Evolutionary conservation across 108 stramenopile genomes (phyloP).

Genomic region (Cyclotella choctawhatcheeana): DNA sequence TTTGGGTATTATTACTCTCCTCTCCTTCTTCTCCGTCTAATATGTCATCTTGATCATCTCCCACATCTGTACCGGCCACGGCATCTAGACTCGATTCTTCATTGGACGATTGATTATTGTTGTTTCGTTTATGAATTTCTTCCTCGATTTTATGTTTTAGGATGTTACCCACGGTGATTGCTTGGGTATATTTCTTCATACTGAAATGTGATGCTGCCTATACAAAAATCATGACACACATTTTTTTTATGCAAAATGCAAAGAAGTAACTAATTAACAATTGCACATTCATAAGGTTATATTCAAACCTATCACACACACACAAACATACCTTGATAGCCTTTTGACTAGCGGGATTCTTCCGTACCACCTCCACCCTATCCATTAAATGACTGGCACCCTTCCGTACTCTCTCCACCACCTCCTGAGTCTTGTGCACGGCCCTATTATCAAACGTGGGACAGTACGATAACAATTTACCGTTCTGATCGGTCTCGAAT

Average conservation of each 20-base stretch:
- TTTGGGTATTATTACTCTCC: not conserved
- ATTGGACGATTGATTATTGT: not conserved
- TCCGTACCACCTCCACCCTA: slow-evolving; percentile 59
- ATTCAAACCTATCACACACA: not conserved
- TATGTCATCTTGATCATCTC: slow-evolving; percentile 3
- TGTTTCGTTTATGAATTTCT: slow-evolving; percentile 37
- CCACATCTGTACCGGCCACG: slow-evolving; percentile 6
- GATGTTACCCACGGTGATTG: slow-evolving; percentile 31
- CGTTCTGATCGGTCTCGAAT: slow-evolving; percentile 87
- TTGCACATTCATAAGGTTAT: no score
- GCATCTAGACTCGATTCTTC: slow-evolving; percentile 7
- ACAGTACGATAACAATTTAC: slow-evolving; percentile 82
- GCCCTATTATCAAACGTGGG: slow-evolving; percentile 90
- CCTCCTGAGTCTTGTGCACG: slow-evolving; percentile 74
- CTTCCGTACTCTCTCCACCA: slow-evolving; percentile 71
- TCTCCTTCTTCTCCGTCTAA: not conserved
- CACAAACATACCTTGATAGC: slow-evolving; percentile 42
- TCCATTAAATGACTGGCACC: slow-evolving; percentile 59
- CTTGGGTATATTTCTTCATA: slow-evolving; percentile 5
- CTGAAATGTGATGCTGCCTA: slow-evolving; percentile 35
- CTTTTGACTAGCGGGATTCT: slow-evolving; percentile 66
- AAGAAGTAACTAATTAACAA: no score
- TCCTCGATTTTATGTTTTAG: slow-evolving; percentile 45
- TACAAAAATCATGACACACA: no score
- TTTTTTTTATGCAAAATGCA: no score